These are phyloP conservation scores for Pyrenophora tritici-repentis DNA, from an alignment of 2,329 filamentous ascomycete genomes.

Conservation along the genomic window DNA sequence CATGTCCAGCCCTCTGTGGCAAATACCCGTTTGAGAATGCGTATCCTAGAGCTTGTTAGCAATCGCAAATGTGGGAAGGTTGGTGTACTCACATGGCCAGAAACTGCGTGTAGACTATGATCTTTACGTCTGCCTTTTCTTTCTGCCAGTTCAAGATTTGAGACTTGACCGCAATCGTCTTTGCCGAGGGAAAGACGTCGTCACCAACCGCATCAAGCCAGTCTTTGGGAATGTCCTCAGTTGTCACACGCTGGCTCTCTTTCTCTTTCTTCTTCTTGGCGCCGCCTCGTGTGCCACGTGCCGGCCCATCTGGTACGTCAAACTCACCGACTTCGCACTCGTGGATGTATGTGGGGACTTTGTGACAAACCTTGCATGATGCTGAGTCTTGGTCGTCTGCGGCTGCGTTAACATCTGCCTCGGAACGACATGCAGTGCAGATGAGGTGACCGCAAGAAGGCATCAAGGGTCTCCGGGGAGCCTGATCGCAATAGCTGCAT, in stretches of 20 bases:
- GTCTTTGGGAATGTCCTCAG: slow-evolving; percentile 40
- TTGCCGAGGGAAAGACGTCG: slow-evolving; percentile 50
- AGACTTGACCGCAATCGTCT: slow-evolving; percentile 53
- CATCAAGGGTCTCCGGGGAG: slow-evolving; percentile 50
- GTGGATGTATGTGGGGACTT: slow-evolving; percentile 24
- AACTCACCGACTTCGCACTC: slow-evolving; percentile 30
- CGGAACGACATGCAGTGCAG: slow-evolving; percentile 56
- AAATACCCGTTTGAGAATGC: slow-evolving; percentile 59
- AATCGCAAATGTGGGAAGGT: rapidly evolving
- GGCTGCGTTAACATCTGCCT: slow-evolving; percentile 36
- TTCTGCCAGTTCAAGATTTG: slow-evolving; percentile 53
- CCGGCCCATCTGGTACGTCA: slow-evolving; percentile 4
- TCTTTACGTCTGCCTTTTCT: slow-evolving; percentile 57
- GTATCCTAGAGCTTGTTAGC: slow-evolving; percentile 41
- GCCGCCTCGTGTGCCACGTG: slow-evolving; percentile 23
- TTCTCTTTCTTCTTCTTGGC: slow-evolving; percentile 21
- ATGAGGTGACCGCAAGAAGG: slow-evolving; percentile 62
- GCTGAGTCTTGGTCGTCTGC: slow-evolving; percentile 9
- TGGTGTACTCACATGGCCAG: slow-evolving; percentile 50
- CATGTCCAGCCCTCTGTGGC: slow-evolving; percentile 55
- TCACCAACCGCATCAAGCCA: slow-evolving; percentile 49
- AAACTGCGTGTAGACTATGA: slow-evolving; percentile 66
- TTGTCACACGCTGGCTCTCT: slow-evolving; percentile 13
- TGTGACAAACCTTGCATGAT: slow-evolving; percentile 45
- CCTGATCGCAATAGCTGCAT: slow-evolving; percentile 52